A percentile compares a stretch with the other conserved stretches of the same genome.
Conservation (phyloP, 805 yeast species). For the Kluyveromyces nonfermentans region DNA sequence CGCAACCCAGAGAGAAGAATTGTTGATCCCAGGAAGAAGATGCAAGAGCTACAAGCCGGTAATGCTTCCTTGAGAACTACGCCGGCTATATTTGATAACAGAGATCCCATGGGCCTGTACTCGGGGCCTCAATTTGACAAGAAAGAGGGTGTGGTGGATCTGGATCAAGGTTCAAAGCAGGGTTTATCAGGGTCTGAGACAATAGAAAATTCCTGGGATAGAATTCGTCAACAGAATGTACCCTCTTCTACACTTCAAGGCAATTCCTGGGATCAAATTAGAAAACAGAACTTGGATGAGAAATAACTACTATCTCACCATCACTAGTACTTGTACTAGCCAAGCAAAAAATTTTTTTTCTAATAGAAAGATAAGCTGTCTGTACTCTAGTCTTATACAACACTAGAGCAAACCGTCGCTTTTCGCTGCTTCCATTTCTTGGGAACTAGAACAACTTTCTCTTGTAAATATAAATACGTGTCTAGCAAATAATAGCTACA, state of each 20-base stretch:
- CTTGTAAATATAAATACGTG: no score
- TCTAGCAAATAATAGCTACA: no score
- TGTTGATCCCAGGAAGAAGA: constrained; percentile 43
- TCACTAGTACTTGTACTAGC: no score
- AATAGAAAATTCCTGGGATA: constrained; percentile 29
- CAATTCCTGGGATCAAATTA: constrained; percentile 27
- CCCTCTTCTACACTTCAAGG: constrained; percentile 1
- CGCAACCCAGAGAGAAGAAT: constrained; percentile 43
- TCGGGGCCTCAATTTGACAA: constrained; percentile 22
- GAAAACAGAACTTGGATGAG: constrained; percentile 9
- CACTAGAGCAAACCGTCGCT: no score
- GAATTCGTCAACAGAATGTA: constrained; percentile 26
- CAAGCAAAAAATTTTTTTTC: no score
- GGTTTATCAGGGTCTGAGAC: background rate
- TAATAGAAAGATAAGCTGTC: no score
- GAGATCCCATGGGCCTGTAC: constrained; percentile 33
- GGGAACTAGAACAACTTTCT: no score
- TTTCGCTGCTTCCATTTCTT: no score
- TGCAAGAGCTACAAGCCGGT: constrained; percentile 22
- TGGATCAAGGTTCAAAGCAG: background rate
- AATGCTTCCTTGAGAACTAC: constrained; percentile 1
- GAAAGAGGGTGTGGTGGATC: constrained; percentile 11
- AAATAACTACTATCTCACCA: no score
- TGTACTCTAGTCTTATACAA: no score
- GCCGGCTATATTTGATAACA: constrained; percentile 26